A percentile compares a stretch with the other conserved stretches of the same genome.
phyloP scores from a whole-genome alignment of 805 yeast species.

The Yamadazyma endophytica region DNA sequence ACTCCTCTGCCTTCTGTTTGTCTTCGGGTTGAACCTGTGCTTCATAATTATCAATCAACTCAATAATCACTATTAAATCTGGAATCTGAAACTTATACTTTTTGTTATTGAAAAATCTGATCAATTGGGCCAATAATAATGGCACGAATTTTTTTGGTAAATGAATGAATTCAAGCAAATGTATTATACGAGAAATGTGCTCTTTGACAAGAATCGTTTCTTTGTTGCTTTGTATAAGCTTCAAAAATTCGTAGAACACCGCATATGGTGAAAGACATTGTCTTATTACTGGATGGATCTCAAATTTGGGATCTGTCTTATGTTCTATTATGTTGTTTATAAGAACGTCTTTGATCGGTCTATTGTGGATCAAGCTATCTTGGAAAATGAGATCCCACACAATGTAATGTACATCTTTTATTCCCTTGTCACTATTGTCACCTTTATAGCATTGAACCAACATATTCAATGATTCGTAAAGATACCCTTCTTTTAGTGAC shows the following conservation, averaged over 20 bases:
- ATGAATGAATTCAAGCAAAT: slow-evolving; percentile 39
- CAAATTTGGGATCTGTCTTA: slow-evolving; percentile 27
- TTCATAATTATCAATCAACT: slow-evolving; percentile 36
- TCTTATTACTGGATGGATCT: slow-evolving; percentile 53
- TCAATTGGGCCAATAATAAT: slow-evolving; percentile 44
- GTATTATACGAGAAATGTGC: slow-evolving; percentile 43
- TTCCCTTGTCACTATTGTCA: slow-evolving; percentile 17
- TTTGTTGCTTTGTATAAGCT: slow-evolving; percentile 12
- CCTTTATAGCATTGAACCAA: slow-evolving; percentile 59
- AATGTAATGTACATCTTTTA: slow-evolving; percentile 44
- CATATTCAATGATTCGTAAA: slow-evolving; percentile 61
- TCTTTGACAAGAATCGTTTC: slow-evolving; percentile 12
- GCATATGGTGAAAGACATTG: slow-evolving; percentile 74
- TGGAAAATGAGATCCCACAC: slow-evolving; percentile 62
- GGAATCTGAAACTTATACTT: slow-evolving; percentile 20
- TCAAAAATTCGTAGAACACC: slow-evolving; percentile 49
- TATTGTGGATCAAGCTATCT: slow-evolving; percentile 49
- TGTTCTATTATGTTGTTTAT: slow-evolving; percentile 45
- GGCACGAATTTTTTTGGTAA: slow-evolving; percentile 48
- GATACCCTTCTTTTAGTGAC: slow-evolving; percentile 49
- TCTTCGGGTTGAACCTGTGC: slow-evolving; percentile 16
- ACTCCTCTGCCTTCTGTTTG: slow-evolving; percentile 23
- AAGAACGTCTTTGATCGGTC: slow-evolving; percentile 53
- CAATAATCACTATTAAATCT: slow-evolving; percentile 32
- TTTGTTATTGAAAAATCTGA: slow-evolving; percentile 32